Percentiles rank a stretch among this genome's conserved stretches.
These are phyloP conservation scores for Cyclanthera cordifolia DNA, from an alignment of 306 rosid genomes.

Conservation along the genomic window DNA sequence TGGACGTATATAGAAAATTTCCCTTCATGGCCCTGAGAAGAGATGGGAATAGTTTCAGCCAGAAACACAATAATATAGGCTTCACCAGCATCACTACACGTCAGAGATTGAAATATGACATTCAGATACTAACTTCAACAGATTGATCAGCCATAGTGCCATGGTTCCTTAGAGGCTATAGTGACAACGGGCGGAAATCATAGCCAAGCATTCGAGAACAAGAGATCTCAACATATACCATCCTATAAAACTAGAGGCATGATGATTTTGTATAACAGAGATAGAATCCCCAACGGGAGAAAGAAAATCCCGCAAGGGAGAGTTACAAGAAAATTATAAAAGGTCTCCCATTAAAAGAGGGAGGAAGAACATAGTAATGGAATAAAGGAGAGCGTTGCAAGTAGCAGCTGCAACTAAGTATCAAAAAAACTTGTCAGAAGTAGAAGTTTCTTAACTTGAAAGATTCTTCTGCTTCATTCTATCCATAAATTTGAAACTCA, in stretches of 20 bases:
- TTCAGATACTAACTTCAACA: background rate
- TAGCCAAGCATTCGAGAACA: background rate
- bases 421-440: too few species aligned
- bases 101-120: background rate
- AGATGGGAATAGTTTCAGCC: constrained; percentile 20
- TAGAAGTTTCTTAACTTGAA: too few species aligned
- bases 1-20: constrained; percentile 91
- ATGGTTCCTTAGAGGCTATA: background rate
- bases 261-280: background rate
- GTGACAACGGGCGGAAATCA: background rate
- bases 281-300: too few species aligned
- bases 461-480: too few species aligned
- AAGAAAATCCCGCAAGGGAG: too few species aligned
- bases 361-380: too few species aligned
- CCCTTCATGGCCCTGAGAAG: constrained; percentile 91
- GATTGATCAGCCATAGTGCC: constrained; percentile 2
- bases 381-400: too few species aligned
- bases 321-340: too few species aligned
- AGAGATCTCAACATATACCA: background rate
- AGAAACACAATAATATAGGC: constrained; percentile 13
- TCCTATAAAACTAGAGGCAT: background rate
- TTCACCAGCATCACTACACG: background rate
- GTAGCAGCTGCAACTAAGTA: too few species aligned
- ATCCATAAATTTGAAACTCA: too few species aligned
- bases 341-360: too few species aligned